Evolutionary conservation across 2,329 filamentous ascomycete species (phyloP).

Genomic region (Fusarium sp.): DNA sequence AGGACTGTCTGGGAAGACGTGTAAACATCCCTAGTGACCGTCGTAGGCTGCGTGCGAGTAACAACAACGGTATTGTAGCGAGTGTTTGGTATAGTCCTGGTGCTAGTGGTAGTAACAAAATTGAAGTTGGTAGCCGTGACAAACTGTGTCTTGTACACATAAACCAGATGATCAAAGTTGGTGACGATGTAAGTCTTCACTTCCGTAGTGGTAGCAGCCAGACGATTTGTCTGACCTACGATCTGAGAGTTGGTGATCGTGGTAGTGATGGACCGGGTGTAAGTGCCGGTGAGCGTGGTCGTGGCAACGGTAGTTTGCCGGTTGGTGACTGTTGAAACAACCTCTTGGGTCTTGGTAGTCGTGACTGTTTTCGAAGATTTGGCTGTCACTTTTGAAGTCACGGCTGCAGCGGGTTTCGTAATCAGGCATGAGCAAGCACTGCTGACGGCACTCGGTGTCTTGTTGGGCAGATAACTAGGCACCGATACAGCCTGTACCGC

Average conservation of each 20-base stretch:
- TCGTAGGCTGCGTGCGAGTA: neutral
- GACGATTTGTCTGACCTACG: accelerated
- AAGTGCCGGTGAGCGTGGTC: neutral
- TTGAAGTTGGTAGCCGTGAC: neutral
- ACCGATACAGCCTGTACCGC: neutral
- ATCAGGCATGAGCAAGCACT: neutral
- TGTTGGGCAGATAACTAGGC: neutral
- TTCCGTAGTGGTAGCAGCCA: neutral
- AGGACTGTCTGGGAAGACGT: neutral
- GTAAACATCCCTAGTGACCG: neutral
- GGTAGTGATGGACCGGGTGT: accelerated
- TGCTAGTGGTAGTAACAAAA: neutral
- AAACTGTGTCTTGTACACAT: neutral
- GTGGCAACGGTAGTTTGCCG: neutral
- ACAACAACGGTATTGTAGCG: neutral
- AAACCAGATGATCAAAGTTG: neutral
- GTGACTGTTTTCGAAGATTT: neutral
- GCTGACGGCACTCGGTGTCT: neutral
- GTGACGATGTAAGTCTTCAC: neutral
- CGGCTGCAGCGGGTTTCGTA: neutral
- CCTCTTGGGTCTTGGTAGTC: neutral
- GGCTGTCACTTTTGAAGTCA: accelerated
- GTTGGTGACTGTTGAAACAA: neutral
- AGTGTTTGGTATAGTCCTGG: neutral
- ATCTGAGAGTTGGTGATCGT: neutral